These are phyloP conservation scores for Ormosia emarginata DNA, from an alignment of 306 rosid genomes.

Conservation along the genomic window DNA sequence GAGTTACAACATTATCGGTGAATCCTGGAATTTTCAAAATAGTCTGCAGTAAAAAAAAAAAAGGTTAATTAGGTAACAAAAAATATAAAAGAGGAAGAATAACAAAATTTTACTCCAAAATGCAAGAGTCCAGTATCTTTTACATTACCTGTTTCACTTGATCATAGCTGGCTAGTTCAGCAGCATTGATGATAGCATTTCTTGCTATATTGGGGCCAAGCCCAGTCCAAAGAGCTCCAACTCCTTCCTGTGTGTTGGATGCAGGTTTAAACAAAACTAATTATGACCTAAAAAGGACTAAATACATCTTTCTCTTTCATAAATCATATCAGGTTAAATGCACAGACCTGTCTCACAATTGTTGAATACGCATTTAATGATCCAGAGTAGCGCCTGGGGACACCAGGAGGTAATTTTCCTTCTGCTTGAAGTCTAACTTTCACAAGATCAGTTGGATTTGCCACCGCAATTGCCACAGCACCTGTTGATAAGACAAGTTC, in stretches of 20 bases:
- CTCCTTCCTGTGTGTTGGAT: slow-evolving; percentile 64
- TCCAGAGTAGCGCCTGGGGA: slow-evolving; percentile 89
- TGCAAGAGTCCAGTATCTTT: neutral
- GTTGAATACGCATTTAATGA: slow-evolving; percentile 94
- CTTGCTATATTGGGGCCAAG: slow-evolving; percentile 92
- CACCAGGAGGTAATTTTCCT: slow-evolving; percentile 87
- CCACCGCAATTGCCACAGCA: slow-evolving; percentile 74
- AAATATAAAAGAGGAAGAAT: neutral
- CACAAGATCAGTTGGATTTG: slow-evolving; percentile 97
- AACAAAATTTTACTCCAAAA: slow-evolving; percentile 15
- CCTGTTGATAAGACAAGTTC: slow-evolving; percentile 43
- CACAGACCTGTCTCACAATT: slow-evolving; percentile 71
- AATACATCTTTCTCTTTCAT: neutral
- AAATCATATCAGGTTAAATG: slow-evolving; percentile 13
- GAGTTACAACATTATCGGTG: too few species aligned
- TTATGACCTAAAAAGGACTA: neutral
- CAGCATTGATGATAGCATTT: slow-evolving; percentile 95
- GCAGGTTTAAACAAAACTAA: slow-evolving; percentile 5
- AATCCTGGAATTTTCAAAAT: too few species aligned
- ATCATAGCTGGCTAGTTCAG: slow-evolving; percentile 97
- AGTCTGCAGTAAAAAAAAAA: too few species aligned
- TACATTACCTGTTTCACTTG: slow-evolving; percentile 83
- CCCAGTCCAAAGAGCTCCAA: slow-evolving; percentile 94
- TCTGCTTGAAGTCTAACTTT: slow-evolving; percentile 97
- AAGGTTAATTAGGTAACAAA: neutral